Base-by-base conservation (phyloP, 1,139 yeast species). In the Candida sanyaensis region DNA sequence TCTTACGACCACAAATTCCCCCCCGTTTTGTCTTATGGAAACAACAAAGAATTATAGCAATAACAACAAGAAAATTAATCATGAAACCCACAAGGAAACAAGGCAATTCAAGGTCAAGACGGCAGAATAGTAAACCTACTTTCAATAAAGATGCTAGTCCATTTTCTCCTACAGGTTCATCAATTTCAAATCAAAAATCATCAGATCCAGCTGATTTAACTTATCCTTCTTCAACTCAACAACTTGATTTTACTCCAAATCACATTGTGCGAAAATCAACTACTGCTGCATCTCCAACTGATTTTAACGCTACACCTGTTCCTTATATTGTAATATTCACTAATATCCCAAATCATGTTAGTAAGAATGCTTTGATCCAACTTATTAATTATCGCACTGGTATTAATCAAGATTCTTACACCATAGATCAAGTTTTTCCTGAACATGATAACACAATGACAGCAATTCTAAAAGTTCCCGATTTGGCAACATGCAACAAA, bases 141-240 rank as follows among this genome's bases (percentile, higher is more conserved):
- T 60, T 51, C 48, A 64, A 68, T 49, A 63, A 57, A 45, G 58
- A 63, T 50, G 71, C 71, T 7, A 49, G 46, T 30, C 69, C 71
- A 2, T 66, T 67, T 48, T 47, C 61, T 32, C 71, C 69, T 17
- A 42, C 50, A n/a, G 33, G 34, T 9, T 26, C 27, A n/a, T 47
- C 39, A 10, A 11, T 8, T 11, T 2, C 13, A 7, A 5, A 36
- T 11, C 5, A 24, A 1, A 24, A 24, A 12, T 32, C 24, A 9
- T 41, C 39, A 34, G 44, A 41, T 28, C 44, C 44, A 13, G 11
- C 44, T 5, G 44, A 41, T 21, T 27, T 41, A 13, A 33, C 38
- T 6, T 41, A 41, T 17, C 27, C 29, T 1, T 7, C n/a, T 7
- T 26, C 27, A 33, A 37, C 23, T 6, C 30, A 33, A 29, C 43